Evolutionary conservation across 257 asterid genomes (phyloP).

Genomic region (Salvia miltiorrhiza): DNA sequence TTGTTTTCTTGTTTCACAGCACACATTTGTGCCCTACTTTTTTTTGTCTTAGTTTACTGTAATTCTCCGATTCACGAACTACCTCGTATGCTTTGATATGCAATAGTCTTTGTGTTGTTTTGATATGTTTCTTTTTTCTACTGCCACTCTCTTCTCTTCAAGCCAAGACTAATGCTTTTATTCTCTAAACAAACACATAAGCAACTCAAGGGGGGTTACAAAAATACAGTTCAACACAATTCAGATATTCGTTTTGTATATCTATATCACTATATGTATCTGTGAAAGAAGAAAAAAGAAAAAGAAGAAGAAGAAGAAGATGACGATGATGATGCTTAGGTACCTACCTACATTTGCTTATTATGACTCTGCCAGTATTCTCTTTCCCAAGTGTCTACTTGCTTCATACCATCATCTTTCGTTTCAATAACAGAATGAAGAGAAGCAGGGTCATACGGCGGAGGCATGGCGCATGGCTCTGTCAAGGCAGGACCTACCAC

Average conservation of each 20-base stretch:
- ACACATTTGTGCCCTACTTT: too few relatives aligned
- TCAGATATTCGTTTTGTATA: not conserved
- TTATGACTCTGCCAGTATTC: constrained; percentile 48
- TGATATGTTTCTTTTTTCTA: not conserved
- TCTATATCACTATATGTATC: not conserved
- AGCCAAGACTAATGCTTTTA: not conserved
- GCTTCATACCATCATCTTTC: constrained; percentile 38
- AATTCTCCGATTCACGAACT: too few relatives aligned
- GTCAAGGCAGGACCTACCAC: constrained; percentile 43
- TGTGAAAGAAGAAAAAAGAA: not conserved
- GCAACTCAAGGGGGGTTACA: not conserved
- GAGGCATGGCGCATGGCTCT: constrained; percentile 66
- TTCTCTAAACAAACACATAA: not conserved
- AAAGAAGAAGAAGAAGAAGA: not conserved
- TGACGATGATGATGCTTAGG: not conserved
- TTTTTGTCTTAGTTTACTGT: too few relatives aligned
- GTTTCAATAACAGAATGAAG: constrained; percentile 41
- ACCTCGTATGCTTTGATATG: too few relatives aligned
- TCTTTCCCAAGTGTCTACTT: constrained; percentile 68
- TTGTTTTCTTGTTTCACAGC: too few relatives aligned
- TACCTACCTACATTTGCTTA: constrained; percentile 24
- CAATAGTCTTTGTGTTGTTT: too few relatives aligned
- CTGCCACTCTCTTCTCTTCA: not conserved
- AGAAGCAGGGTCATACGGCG: constrained; percentile 59
- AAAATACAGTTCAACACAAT: not conserved